Evolutionary conservation across 2,329 filamentous ascomycete species (phyloP).

Genomic region (Apiospora rasikravindrae): DNA sequence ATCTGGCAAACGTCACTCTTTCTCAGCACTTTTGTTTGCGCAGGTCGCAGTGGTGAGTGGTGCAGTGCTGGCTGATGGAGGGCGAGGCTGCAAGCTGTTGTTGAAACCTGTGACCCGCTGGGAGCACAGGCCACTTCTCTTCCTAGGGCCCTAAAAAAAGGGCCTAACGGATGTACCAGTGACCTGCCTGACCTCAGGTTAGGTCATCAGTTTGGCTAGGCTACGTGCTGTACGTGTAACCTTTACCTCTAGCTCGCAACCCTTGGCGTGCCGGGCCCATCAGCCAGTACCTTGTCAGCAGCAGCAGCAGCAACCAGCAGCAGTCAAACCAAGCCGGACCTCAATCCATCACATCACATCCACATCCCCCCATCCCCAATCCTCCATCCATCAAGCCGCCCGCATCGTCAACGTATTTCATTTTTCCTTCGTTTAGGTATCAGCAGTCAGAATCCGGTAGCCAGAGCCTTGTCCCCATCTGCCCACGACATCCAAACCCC

Average conservation of each 20-base stretch:
- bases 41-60: no score
- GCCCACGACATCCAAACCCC: not conserved
- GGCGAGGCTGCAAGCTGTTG: not conserved
- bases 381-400: conserved; percentile 5
- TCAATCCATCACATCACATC: conserved; percentile 9
- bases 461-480: not conserved
- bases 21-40: not conserved
- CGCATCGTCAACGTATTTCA: conserved; percentile 11
- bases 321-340: conserved; percentile 11
- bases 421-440: not conserved
- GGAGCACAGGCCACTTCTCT: conserved; percentile 1
- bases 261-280: not conserved
- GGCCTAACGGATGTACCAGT: not conserved
- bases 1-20: conserved; percentile 16
- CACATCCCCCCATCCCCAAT: conserved; percentile 3
- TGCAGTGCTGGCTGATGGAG: not conserved
- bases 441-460: not conserved
- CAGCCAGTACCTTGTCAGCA: not conserved
- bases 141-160: not conserved
- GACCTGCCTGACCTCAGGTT: conserved; percentile 5
- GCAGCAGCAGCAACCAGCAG: not conserved
- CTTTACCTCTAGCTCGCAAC: not conserved
- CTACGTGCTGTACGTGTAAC: conserved; percentile 11
- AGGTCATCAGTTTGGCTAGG: conserved; percentile 14
- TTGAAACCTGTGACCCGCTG: not conserved